phyloP scores from a whole-genome alignment of 1,284 basidiomycete genomes.

The Ceratobasidium papillatum region DNA sequence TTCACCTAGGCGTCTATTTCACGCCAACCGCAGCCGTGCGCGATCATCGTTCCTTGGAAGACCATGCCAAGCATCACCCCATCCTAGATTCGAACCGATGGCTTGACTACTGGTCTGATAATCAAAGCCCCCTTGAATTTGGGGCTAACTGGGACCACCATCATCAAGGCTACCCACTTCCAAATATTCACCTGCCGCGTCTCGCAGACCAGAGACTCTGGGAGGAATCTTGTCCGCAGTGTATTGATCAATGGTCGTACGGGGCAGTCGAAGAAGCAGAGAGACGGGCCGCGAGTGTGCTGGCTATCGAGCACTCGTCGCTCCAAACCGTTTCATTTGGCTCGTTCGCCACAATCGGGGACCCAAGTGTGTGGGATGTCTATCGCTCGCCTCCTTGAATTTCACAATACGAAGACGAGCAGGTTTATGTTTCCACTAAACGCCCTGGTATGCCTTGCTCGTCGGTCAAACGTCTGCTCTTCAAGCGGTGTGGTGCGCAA shows the following conservation, averaged over 20 bases:
- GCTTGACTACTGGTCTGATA: background rate
- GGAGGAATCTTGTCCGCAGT: background rate
- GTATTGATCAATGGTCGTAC: background rate
- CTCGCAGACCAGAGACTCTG: background rate
- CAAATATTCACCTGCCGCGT: background rate
- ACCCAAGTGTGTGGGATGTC: constrained; percentile 14
- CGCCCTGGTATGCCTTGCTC: no score
- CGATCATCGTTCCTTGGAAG: background rate
- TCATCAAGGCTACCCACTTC: background rate
- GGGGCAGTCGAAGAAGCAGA: background rate
- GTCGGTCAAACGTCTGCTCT: no score
- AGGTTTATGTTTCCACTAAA: no score
- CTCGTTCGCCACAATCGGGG: background rate
- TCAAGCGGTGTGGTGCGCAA: no score
- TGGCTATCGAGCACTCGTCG: background rate
- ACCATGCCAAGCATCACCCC: background rate
- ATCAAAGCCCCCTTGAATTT: background rate
- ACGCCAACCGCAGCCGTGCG: background rate
- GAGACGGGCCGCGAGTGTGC: background rate
- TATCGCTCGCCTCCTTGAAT: no score
- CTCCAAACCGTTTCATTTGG: constrained; percentile 13
- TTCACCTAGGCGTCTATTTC: constrained; percentile 6
- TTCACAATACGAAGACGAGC: no score
- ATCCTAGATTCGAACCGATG: background rate
- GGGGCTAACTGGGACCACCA: background rate